These are phyloP conservation scores for Candida sp. DNA, from an alignment of 1,139 yeast species.

Conservation along the genomic window DNA sequence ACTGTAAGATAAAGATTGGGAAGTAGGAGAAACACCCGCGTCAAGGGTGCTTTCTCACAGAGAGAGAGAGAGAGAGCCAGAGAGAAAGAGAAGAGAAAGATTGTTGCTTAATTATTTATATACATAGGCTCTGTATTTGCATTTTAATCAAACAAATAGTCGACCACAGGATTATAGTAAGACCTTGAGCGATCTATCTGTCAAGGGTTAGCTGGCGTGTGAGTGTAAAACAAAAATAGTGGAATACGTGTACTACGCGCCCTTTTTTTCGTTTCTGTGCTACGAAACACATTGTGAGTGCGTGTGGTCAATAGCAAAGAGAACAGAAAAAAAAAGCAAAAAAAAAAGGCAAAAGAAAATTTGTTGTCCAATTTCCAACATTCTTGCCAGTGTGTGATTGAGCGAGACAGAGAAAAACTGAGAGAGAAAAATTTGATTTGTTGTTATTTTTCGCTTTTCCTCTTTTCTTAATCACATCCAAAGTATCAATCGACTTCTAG, in stretches of 20 bases:
- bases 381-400: neutral
- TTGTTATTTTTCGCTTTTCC: conserved; percentile 15
- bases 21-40: conserved; percentile 35
- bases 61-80: conserved; percentile 1
- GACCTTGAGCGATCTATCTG: neutral
- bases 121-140: neutral
- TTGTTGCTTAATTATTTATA: neutral
- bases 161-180: no score
- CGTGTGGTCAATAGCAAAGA: neutral
- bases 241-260: neutral
- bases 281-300: neutral
- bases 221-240: neutral
- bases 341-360: neutral
- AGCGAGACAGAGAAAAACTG: conserved; percentile 2
- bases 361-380: conserved; percentile 6
- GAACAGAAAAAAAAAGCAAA: neutral
- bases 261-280: neutral
- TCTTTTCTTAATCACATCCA: conserved; percentile 1
- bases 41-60: neutral
- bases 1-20: conserved; percentile 88
- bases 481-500: neutral
- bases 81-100: conserved; percentile 1
- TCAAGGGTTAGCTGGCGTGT: neutral
- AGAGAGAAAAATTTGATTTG: conserved; percentile 15
- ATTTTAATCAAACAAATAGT: neutral